Base-by-base conservation (phyloP, 2,329 filamentous ascomycete species). In the Phaeosphaeria sp. region DNA sequence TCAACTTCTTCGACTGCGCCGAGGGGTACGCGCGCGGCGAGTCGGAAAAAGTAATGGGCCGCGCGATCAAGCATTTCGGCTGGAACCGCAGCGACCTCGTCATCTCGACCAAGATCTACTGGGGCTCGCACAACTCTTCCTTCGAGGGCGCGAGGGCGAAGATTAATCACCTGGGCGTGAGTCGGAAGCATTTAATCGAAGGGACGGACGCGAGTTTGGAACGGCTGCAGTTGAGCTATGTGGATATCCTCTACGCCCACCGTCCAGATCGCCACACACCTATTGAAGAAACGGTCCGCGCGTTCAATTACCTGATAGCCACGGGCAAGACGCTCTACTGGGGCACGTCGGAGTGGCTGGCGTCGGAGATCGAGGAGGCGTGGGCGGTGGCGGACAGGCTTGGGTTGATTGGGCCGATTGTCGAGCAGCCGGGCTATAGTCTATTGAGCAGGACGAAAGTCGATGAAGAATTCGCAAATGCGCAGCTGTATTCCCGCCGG, bases 171-270 rank as follows among this genome's bases (percentile, higher is more conserved):
- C 80, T 81, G 56, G 89, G 89, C 6, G 82, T 91, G 27, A 89
- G 85, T 2, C 82, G 88, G 53, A 91, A 91, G 76, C 89, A 91
- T 76, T 81, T 91, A 53, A 80, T 91, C 61, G 89, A 91, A 78
- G 89, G 87, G 24, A 82, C 87, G 62, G 81, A 86, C 51, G 80
- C 80, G 27, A 85, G 84, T 8, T 80, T 91, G 27, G 77, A 86
- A 68, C 84, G 86, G 25, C 78, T 88, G 33, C 61, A 80, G 68
- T 79, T 88, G 47, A 79, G 83, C 42, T 89, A 89, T 67, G 88
- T 91, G 40, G 89, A 91, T 69, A 78, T 91, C 44, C 82, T 91
- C 65, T 90, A 89, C 68, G 88, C 88, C 17, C 89, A 91, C 77
- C 84, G 89, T 20, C 86, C 88, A 1, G 89, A 91, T 71, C 82